Evolutionary conservation across 345 rosid species (phyloP).

Genomic region (Trapa bicornis): DNA sequence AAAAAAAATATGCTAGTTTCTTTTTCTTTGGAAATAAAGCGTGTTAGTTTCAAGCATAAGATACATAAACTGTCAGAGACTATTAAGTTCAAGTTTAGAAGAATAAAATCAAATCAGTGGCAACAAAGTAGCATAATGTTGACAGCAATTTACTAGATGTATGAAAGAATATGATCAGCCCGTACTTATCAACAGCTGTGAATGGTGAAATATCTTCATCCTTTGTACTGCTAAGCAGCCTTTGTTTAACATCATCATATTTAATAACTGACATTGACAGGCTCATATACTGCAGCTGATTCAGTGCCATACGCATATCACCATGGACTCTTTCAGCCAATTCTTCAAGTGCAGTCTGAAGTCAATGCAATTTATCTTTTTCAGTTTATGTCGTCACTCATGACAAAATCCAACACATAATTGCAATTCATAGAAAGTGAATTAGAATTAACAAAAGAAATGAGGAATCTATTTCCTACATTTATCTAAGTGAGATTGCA

Average conservation of each 20-base stretch:
- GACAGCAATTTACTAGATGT: not conserved
- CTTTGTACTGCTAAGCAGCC: slow-evolving; percentile 74
- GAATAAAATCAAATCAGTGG: not conserved
- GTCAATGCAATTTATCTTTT: not conserved
- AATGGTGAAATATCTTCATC: slow-evolving; percentile 99
- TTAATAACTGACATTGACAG: slow-evolving; percentile 73
- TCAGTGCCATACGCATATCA: slow-evolving; percentile 90
- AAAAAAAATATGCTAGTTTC: not conserved
- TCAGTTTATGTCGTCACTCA: not conserved
- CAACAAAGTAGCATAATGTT: not conserved
- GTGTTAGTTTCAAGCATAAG: too few species aligned
- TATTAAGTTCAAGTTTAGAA: not conserved
- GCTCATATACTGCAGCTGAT: slow-evolving; percentile 91
- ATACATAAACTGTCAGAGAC: too few species aligned
- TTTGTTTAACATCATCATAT: slow-evolving; percentile 80
- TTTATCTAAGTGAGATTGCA: not conserved
- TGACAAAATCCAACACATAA: not conserved
- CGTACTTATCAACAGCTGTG: slow-evolving; percentile 95
- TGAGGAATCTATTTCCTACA: not conserved
- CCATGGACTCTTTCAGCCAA: slow-evolving; percentile 95
- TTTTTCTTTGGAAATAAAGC: too few species aligned
- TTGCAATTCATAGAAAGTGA: not conserved
- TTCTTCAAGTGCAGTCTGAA: slow-evolving; percentile 83
- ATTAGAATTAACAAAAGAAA: not conserved
- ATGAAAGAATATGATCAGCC: slow-evolving; percentile 2